phyloP scores from a whole-genome alignment of 2,329 filamentous ascomycete genomes.

The Lecanicillium sp. region DNA sequence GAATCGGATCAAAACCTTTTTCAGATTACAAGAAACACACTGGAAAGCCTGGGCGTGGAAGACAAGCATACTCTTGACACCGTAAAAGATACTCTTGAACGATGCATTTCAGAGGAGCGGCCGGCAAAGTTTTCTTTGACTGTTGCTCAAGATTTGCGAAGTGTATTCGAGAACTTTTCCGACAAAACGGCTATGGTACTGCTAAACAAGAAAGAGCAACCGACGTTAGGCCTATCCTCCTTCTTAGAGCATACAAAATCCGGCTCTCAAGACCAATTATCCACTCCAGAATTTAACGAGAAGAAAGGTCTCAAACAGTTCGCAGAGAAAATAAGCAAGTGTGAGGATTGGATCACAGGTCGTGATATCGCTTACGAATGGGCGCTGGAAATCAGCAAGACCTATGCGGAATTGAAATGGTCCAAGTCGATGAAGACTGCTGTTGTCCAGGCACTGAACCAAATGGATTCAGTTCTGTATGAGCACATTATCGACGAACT shows the following conservation, averaged over 20 bases:
- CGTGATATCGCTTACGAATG: slow-evolving; percentile 53
- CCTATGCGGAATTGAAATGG: slow-evolving; percentile 49
- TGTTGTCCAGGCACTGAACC: slow-evolving; percentile 48
- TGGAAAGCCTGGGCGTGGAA: slow-evolving; percentile 46
- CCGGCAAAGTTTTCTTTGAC: slow-evolving; percentile 36
- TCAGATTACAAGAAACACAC: slow-evolving; percentile 43
- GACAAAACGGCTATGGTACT: slow-evolving; percentile 46
- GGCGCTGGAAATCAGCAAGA: slow-evolving; percentile 39
- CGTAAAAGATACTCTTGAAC: slow-evolving; percentile 43
- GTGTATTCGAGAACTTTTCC: slow-evolving; percentile 39
- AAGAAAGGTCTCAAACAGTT: slow-evolving; percentile 44
- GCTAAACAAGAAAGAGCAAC: slow-evolving; percentile 43
- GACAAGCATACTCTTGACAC: slow-evolving; percentile 37
- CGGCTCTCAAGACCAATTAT: slow-evolving; percentile 39
- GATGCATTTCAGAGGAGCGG: slow-evolving; percentile 42
- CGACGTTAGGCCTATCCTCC: slow-evolving; percentile 46
- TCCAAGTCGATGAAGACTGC: slow-evolving; percentile 47
- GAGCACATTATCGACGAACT: slow-evolving; percentile 36
- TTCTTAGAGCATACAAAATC: slow-evolving; percentile 57
- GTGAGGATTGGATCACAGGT: slow-evolving; percentile 39
- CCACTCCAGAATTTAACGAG: slow-evolving; percentile 43
- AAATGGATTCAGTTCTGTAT: slow-evolving; percentile 44
- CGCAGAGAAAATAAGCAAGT: slow-evolving; percentile 35
- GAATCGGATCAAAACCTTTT: slow-evolving; percentile 49
- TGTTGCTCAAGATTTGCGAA: slow-evolving; percentile 40